Evolutionary conservation across 2,329 filamentous ascomycete species (phyloP), one percentile per base, ranked within the genome.

Genomic region (Aspergillus ruber): DNA sequence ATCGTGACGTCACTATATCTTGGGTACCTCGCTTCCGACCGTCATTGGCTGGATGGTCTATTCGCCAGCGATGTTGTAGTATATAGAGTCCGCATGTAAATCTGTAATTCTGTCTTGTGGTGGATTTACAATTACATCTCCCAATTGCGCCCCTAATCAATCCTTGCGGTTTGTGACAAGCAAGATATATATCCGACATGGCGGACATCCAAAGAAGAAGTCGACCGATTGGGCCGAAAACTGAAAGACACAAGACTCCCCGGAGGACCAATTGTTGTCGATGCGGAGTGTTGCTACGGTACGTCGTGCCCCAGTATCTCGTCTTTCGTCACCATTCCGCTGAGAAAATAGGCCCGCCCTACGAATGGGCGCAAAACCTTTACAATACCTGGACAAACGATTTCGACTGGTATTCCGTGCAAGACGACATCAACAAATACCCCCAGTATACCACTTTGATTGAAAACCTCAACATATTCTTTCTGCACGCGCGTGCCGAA

Each of bases 231-330:
- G 9, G 27, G 45, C 7, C 43, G 44, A 3, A 52, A 48, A 27
- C 33, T 52, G 1, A 25, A 29, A 23, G 51, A 49, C 23, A 50
- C 51, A 5, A 29, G 48, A 18, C 42, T 53, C 3, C 46, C 48
- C 20, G 23, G 12, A n/a, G 43, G 40, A 6, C 17, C 17, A 9
- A 52, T 52, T 8, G 47, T 52, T 3, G 47, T 45, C 21, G 20
- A 43, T 17, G 50, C 45, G 3, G 44, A 42, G 3, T 17, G 6
- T 10, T 9, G 33, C 9, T 49, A 49, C 36, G 44, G 44, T 50
- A n/a, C 36, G 23, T 35, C 5, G 13, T 21, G 8, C 12, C 21
- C 9, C 18, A 23, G 5, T 23, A 25, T 27, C 40, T 4, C 12
- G 23, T 17, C 12, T 6, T 7, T 6, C 6, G 23, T 6, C 4